Conservation (phyloP, 257 asterid genomes). For the Solanum paucissectum region DNA sequence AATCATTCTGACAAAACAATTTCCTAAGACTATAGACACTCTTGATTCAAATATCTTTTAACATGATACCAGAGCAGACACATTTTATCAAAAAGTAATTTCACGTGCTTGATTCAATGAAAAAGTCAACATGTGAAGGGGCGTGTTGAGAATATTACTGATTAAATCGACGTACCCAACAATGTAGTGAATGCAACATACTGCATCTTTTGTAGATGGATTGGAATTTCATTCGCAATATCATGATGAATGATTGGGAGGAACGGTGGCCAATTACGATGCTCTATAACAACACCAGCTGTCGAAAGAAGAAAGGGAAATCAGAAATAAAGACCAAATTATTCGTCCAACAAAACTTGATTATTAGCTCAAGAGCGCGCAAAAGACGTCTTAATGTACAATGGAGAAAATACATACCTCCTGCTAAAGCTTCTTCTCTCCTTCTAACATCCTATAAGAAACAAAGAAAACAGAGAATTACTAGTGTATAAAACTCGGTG, state of each 20-base stretch:
- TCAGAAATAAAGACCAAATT: neutral
- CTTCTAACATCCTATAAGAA: slow-evolving; percentile 62
- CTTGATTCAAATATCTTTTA: neutral
- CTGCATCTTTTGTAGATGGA: slow-evolving; percentile 73
- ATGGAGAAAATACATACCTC: slow-evolving; percentile 35
- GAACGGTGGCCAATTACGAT: slow-evolving; percentile 84
- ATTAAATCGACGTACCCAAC: slow-evolving; percentile 42
- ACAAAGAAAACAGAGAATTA: slow-evolving; percentile 6
- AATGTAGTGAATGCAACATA: slow-evolving; percentile 81
- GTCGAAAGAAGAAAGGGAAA: slow-evolving; percentile 2
- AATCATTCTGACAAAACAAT: neutral
- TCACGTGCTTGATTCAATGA: neutral
- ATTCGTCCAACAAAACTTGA: neutral
- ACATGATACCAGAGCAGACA: neutral
- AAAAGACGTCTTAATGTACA: neutral
- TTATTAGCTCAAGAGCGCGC: neutral
- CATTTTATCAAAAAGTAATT: neutral
- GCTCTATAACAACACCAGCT: slow-evolving; percentile 83
- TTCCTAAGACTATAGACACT: neutral
- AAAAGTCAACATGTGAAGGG: neutral
- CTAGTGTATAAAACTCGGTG: neutral
- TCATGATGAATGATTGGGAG: slow-evolving; percentile 82
- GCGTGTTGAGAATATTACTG: neutral
- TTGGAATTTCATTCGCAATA: slow-evolving; percentile 72
- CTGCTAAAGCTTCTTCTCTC: slow-evolving; percentile 60